phyloP scores from a whole-genome alignment of 2,329 filamentous ascomycete genomes.

The Fusarium sp. region DNA sequence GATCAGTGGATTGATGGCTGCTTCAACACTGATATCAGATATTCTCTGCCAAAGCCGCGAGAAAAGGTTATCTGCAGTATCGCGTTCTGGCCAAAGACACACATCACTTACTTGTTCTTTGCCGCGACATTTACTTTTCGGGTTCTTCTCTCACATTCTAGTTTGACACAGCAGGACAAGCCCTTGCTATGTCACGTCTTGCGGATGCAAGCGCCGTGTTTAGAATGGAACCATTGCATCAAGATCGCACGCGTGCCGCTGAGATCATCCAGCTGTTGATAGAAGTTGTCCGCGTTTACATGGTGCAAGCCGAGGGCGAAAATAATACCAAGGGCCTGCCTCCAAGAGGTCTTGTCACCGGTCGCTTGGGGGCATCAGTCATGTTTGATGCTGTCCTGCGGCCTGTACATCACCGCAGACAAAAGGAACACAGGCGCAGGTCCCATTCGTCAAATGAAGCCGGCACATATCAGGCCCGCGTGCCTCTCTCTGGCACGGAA shows the following conservation, averaged over 20 bases:
- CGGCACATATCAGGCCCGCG: accelerated
- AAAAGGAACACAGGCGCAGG: too few species aligned
- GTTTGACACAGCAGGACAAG: neutral
- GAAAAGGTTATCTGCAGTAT: accelerated
- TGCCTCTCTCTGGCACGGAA: accelerated
- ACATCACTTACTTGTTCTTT: neutral
- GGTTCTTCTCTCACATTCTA: neutral
- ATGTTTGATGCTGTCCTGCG: neutral
- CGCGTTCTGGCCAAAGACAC: neutral
- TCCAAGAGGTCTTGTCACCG: neutral
- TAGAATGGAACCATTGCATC: neutral
- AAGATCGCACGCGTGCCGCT: neutral
- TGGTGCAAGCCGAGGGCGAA: accelerated
- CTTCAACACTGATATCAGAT: neutral
- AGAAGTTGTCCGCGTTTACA: too few species aligned
- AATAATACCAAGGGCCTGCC: accelerated
- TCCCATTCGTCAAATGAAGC: accelerated
- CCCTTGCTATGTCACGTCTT: neutral
- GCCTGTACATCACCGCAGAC: neutral
- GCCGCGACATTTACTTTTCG: neutral
- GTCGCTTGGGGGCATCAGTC: neutral
- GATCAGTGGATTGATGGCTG: neutral
- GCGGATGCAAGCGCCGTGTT: neutral
- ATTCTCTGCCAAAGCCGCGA: neutral
- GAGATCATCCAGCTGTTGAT: neutral